Evolutionary conservation across 192 early-diverging fungal genomes (phyloP), one percentile per base, ranked within the genome.

Genomic region (Pilaira anomala): DNA sequence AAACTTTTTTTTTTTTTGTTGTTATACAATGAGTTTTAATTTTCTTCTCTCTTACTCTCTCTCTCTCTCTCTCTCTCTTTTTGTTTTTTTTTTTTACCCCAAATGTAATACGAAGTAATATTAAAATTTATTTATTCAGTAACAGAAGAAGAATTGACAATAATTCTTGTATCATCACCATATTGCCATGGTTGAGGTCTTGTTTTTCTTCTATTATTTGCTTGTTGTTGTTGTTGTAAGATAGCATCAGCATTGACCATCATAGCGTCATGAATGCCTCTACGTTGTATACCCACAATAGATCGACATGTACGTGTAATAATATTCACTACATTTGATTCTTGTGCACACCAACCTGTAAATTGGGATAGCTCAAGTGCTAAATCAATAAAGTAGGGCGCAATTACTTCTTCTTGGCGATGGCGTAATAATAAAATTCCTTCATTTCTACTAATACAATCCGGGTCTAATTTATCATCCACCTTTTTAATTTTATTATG

Each of bases 361-460:
- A 65, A 65, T 51, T 52, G 60, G 7, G 68, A 62, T 28, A 69
- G 25, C 19, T 69, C 68, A 18, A 63, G 40, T 14, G 60, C 41
- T 33, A 69, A 30, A 29, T 69, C 60, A 28, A 69, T 62, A 56
- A 56, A 58, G 30, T 69, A 58, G 2, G 68, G 68, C 9, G 67
- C 59, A 22, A 68, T 62, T 25, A 48, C 24, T 1, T 63, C 56
- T 30, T 69, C 68, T 41, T 65, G 48, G 26, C n/a, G 40, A 36
- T 25, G 55, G 11, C 21, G 21, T 41, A 36, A 24, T 39, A 57
- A 22, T 42, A 41, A 19, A 16, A 57, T 24, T 22, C 25, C 13
- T 36, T 36, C 33, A 4, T 36, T 28, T 24, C 7, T 52, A 52
- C 26, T 52, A 25, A 21, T 13, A 28, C 28, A 21, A 3, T 36